phyloP scores from a whole-genome alignment of 2,329 filamentous ascomycete genomes.

The Blumeria hordei region DNA sequence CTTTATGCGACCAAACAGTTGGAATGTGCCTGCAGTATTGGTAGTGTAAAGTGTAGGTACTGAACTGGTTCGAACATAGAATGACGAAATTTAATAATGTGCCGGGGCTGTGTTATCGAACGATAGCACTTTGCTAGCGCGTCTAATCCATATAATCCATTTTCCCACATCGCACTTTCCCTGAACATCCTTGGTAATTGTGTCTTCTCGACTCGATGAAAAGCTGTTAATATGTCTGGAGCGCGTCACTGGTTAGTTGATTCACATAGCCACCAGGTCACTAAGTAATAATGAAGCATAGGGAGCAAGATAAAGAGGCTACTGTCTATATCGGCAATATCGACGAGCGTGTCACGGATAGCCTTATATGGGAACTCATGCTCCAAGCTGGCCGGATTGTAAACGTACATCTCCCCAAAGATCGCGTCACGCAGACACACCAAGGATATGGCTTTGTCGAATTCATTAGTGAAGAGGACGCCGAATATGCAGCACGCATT shows the following conservation, averaged over 20 bases:
- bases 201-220: not conserved
- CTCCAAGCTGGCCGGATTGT: conserved; percentile 91
- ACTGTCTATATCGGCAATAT: conserved; percentile 97
- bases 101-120: too few relatives aligned
- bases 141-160: too few relatives aligned
- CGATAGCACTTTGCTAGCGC: too few relatives aligned
- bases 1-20: too few relatives aligned
- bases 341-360: conserved; percentile 81
- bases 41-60: too few relatives aligned
- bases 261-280: too few relatives aligned
- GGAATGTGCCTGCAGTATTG: too few relatives aligned
- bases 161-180: too few relatives aligned
- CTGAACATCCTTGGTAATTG: too few relatives aligned
- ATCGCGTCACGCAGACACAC: conserved; percentile 87
- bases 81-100: too few relatives aligned
- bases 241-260: conserved; percentile 44
- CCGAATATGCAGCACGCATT: conserved; percentile 86
- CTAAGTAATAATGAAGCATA: conserved; percentile 15
- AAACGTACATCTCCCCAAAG: conserved; percentile 94
- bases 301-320: conserved; percentile 95
- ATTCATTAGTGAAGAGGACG: conserved; percentile 84
- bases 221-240: conserved; percentile 18
- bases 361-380: conserved; percentile 92
- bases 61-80: too few relatives aligned
- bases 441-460: conserved; percentile 99